Base-by-base conservation (phyloP, 2,329 filamentous ascomycete species). In the Fusarium metavorans region DNA sequence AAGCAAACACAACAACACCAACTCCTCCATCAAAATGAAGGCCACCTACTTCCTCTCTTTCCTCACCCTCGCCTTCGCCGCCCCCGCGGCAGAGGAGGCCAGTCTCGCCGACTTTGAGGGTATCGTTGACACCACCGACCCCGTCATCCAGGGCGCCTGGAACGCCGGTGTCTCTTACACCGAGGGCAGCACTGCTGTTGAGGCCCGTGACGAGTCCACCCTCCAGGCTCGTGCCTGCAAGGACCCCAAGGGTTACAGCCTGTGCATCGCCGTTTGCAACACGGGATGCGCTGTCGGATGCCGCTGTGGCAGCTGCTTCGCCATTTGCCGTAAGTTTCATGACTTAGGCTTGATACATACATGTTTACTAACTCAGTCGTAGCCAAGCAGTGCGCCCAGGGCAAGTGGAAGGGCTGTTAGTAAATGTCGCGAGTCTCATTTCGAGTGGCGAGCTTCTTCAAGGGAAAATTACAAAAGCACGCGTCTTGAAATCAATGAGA, bases 221-320 rank as follows among this genome's bases (percentile, higher is more conserved):
- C 43, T 52, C 2, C 32, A 63, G 20, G 14, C 18, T 7, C 60
- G 60, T 10, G 60, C 41, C 6, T 62, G 43, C 23, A 27, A 27
- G 10, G 39, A 63, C 7, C n/a, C 2, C 6, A 37, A 39, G 16
- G 39, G 39, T 25, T 62, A 13, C 10, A 18, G 18, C 10, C 43
- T 52, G 8, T 62, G 60, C 60, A 27, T 63, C n/a, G 60, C 60
- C 18, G 27, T 39, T 27, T 52, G 43, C 32, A 63, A 52, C 43
- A 63, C 60, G 7, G 60, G 60, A 37, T 63, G 60, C 10, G 60
- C 60, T 18, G 7, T 63, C 10, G 30, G 43, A 5, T 52, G 43
- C n/a, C 43, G 60, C 18, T 52, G 43, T n/a, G 43, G 30, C 18
- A 63, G 60, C 43, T 63, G 60, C 43, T 63, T 63, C 30, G 16